Percentiles rank a stretch among this genome's conserved stretches.
Evolutionary conservation across 1,139 yeast genomes (phyloP).

Genomic region (Suhomyces taliae): DNA sequence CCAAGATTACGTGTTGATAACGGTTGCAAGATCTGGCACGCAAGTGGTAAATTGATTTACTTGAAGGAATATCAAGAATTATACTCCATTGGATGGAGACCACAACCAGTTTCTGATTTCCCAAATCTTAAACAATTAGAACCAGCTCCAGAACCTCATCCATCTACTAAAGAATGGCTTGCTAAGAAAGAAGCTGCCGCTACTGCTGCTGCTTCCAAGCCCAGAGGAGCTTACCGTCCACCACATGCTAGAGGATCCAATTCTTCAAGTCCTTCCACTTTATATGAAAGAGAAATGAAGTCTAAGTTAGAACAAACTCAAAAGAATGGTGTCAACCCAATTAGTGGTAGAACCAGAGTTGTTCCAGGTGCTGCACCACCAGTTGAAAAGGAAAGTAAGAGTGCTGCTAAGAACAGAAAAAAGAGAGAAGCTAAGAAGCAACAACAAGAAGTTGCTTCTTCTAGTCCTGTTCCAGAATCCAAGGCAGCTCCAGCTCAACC

Average conservation of each 20-base stretch:
- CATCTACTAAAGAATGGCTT: constrained; percentile 59
- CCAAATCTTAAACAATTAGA: constrained; percentile 59
- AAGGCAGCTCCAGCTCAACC: constrained; percentile 20
- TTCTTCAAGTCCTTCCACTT: constrained; percentile 33
- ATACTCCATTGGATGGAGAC: constrained; percentile 83
- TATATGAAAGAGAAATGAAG: constrained; percentile 58
- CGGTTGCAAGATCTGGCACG: constrained; percentile 93
- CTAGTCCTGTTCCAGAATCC: constrained; percentile 18
- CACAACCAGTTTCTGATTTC: constrained; percentile 59
- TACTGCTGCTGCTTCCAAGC: constrained; percentile 48
- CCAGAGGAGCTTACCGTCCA: constrained; percentile 90
- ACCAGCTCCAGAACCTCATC: constrained; percentile 66
- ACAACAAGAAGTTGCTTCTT: constrained; percentile 23
- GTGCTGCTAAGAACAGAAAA: constrained; percentile 74
- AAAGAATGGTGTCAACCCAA: constrained; percentile 23
- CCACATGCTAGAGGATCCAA: constrained; percentile 78
- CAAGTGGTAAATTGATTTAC: constrained; percentile 76
- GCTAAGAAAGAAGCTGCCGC: constrained; percentile 42
- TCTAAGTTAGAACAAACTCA: constrained; percentile 23
- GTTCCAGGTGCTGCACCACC: constrained; percentile 50
- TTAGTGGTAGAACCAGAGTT: constrained; percentile 28
- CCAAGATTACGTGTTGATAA: constrained; percentile 97
- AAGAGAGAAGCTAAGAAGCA: constrained; percentile 70
- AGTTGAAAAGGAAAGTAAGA: constrained; percentile 48
- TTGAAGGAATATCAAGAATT: constrained; percentile 80